Conservation (phyloP, 1,284 basidiomycete genomes). For the Waitea zeae region DNA sequence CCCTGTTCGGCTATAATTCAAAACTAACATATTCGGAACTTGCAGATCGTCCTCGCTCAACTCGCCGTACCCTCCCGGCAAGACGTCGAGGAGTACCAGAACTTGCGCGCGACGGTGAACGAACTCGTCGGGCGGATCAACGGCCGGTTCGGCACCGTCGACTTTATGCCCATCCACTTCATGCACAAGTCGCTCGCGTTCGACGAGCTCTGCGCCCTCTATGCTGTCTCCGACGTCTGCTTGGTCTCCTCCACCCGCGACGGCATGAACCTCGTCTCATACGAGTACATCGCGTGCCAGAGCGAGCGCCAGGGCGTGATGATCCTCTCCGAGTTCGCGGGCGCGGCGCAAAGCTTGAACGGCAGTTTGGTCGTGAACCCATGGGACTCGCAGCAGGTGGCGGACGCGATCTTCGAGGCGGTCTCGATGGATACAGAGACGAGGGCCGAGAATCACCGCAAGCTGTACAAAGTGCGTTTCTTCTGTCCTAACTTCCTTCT, state of each 20-base stretch:
- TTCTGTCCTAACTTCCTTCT: constrained; percentile 3
- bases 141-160: constrained; percentile 94
- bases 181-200: constrained; percentile 92
- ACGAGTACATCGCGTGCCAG: constrained; percentile 97
- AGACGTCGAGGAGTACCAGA: constrained; percentile 99
- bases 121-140: constrained; percentile 97
- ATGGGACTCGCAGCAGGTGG: constrained; percentile 91
- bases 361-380: constrained; percentile 92
- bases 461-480: constrained; percentile 62
- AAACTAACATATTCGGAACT: background rate
- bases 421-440: constrained; percentile 76
- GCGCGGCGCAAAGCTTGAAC: constrained; percentile 90
- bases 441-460: constrained; percentile 82
- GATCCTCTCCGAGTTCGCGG: constrained; percentile 97
- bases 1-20: constrained; percentile 9
- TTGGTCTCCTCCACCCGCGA: constrained; percentile 90
- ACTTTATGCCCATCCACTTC: constrained; percentile 99
- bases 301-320: constrained; percentile 85
- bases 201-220: constrained; percentile 92
- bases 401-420: constrained; percentile 88
- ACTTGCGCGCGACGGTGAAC: constrained; percentile 89
- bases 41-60: constrained; percentile 84
- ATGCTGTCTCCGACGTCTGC: constrained; percentile 93
- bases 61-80: constrained; percentile 94
- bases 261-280: constrained; percentile 99